These are phyloP conservation scores for Medicago ruthenica DNA, from an alignment of 306 rosid species.

Conservation along the genomic window DNA sequence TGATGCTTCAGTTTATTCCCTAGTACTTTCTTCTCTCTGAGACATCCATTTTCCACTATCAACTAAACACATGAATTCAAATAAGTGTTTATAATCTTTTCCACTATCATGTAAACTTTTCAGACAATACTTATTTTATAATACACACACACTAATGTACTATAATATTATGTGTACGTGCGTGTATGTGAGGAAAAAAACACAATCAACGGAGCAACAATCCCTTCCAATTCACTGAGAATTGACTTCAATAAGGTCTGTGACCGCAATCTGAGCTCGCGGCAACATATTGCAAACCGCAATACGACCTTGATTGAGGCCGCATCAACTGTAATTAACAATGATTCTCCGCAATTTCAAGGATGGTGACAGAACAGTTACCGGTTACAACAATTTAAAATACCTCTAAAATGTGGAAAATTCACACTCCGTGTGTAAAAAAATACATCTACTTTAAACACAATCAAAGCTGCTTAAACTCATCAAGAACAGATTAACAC, in stretches of 20 bases:
- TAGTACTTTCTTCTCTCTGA: constrained; percentile 10
- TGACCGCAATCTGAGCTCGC: neutral
- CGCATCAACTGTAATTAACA: neutral
- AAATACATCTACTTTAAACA: neutral
- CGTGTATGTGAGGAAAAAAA: neutral
- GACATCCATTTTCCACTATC: neutral
- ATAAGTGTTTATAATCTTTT: neutral
- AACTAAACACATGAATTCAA: neutral
- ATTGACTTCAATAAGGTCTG: constrained; percentile 18
- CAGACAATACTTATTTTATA: too few species aligned
- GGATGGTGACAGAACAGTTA: too few species aligned
- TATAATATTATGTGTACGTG: too few species aligned
- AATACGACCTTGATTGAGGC: neutral
- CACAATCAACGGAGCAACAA: neutral
- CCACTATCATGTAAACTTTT: constrained; percentile 6
- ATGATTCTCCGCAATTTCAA: neutral
- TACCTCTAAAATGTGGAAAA: neutral
- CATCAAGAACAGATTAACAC: neutral
- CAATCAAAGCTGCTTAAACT: neutral
- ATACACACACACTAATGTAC: too few species aligned
- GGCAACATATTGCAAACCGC: too few species aligned
- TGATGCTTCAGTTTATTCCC: constrained; percentile 31
- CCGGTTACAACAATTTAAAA: too few species aligned
- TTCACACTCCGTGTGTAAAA: neutral
- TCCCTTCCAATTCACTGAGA: constrained; percentile 1